These are phyloP conservation scores for Solanum megistacrolobum DNA, from an alignment of 257 asterid genomes.

Conservation along the genomic window DNA sequence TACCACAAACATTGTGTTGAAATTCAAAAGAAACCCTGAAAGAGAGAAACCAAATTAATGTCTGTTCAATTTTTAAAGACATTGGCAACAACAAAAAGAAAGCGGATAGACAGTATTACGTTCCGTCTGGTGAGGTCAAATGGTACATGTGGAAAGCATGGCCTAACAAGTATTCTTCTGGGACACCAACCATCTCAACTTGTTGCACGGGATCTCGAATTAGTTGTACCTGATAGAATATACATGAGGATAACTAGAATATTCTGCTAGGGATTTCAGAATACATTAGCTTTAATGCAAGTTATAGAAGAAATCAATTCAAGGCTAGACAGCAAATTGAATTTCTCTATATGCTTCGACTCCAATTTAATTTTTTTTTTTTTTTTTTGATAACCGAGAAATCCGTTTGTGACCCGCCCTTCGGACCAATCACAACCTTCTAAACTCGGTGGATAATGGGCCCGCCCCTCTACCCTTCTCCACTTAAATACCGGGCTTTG, in stretches of 20 bases:
- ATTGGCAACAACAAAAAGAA: not conserved
- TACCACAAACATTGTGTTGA: constrained; percentile 94
- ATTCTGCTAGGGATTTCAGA: not conserved
- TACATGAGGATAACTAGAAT: not conserved
- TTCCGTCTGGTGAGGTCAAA: constrained; percentile 79
- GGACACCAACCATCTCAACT: constrained; percentile 88
- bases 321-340: not conserved
- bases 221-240: constrained; percentile 42
- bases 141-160: constrained; percentile 95
- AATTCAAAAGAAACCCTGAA: constrained; percentile 82
- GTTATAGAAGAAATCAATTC: not conserved
- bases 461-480: too few relatives aligned
- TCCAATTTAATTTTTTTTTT: not conserved
- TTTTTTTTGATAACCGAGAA: too few relatives aligned
- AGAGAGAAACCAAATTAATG: not conserved
- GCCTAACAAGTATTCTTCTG: constrained; percentile 72
- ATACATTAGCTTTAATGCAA: not conserved
- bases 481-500: too few relatives aligned
- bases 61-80: not conserved
- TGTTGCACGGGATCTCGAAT: constrained; percentile 77
- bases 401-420: too few relatives aligned
- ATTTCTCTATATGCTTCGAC: not conserved
- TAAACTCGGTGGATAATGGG: too few relatives aligned
- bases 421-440: too few relatives aligned
- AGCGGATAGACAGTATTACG: constrained; percentile 32